Evolutionary conservation across 495 filamentous ascomycete species (phyloP), one percentile per base, ranked within the genome.

Genomic region (Tuber umbilicatum): DNA sequence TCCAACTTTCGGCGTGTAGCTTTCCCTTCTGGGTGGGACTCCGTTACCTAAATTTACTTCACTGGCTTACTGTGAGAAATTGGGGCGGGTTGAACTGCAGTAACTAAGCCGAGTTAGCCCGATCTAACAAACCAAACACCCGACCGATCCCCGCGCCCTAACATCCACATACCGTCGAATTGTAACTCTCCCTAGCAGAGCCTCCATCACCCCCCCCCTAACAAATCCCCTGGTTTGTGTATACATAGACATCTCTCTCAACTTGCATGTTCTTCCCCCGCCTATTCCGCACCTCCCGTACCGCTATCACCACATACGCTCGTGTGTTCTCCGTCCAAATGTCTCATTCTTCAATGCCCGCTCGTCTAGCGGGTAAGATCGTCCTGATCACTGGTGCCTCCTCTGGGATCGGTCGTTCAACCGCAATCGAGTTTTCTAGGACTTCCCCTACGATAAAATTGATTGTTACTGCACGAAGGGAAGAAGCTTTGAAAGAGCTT

Each of bases 281-380:
- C 41, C 71, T 41, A 69, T 70, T 42, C 41, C 31, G 74, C 69
- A 14, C 69, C 68, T 0, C 50, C 70, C 23, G 38, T 64, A 69
- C 68, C 42, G 19, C 67, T 37, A 50, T 43, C 42, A n/a, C 69
- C 19, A 31, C 76, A 38, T 27, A 73, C 16, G 17, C 76, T 37
- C 75, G 40, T 23, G 47, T 70, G 38, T 67, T 75, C 47, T 77
- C 64, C 23, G 35, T 76, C 73, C 68, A 84, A 70, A 97, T 97
- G 94, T 87, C 92, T 35, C 86, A 90, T 55, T 83, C 87, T 14
- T 90, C 93, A 81, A 91, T 92, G 86, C 87, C 88, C 75, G 90
- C 92, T 84, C 94, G 95, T 85, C 91, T 99, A 67, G 88, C 91
- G 76, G 94, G 94, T 88, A 99, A 98, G 85, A 98, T 94, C 1